Evolutionary conservation across 2,329 filamentous ascomycete species (phyloP).

Genomic region (Epichloe bromicola): DNA sequence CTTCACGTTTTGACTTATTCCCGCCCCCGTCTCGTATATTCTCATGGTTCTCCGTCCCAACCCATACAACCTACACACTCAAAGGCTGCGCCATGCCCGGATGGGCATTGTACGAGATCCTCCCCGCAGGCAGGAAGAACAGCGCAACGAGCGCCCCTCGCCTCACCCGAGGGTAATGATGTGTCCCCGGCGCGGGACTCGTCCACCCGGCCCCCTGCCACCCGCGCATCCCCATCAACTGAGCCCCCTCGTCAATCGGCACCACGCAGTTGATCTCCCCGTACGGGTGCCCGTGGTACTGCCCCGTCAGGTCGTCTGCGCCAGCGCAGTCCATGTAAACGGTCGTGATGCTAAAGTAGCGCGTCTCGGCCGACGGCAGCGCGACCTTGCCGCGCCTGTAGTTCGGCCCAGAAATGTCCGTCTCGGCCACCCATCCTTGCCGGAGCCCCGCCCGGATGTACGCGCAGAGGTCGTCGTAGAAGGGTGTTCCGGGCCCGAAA

Average conservation of each 20-base stretch:
- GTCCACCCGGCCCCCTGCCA: conserved; percentile 45
- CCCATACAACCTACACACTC: conserved; percentile 1
- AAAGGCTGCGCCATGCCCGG: conserved; percentile 29
- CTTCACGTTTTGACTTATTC: too few relatives aligned
- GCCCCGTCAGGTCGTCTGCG: conserved; percentile 32
- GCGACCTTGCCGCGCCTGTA: conserved; percentile 35
- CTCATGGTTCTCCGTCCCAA: too few relatives aligned
- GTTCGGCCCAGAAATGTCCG: conserved; percentile 28
- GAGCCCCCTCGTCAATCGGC: conserved; percentile 32
- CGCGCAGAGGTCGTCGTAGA: conserved; percentile 28
- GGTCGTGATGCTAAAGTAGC: conserved; percentile 42
- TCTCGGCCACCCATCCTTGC: conserved; percentile 34
- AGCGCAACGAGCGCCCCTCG: conserved; percentile 36
- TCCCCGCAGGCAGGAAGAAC: conserved; percentile 41
- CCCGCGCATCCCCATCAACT: conserved; percentile 41
- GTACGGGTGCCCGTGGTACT: conserved; percentile 41
- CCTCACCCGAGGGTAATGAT: conserved; percentile 42
- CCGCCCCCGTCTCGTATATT: too few relatives aligned
- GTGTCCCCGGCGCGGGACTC: conserved; percentile 37
- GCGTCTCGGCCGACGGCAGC: conserved; percentile 30
- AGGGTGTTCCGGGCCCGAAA: conserved; percentile 29
- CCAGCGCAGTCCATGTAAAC: conserved; percentile 39
- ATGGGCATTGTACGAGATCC: conserved; percentile 35
- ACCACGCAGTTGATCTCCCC: conserved; percentile 45
- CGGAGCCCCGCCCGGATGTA: conserved; percentile 25